phyloP scores from a whole-genome alignment of 1,284 basidiomycete genomes.

The Agroathelia rolfsii region DNA sequence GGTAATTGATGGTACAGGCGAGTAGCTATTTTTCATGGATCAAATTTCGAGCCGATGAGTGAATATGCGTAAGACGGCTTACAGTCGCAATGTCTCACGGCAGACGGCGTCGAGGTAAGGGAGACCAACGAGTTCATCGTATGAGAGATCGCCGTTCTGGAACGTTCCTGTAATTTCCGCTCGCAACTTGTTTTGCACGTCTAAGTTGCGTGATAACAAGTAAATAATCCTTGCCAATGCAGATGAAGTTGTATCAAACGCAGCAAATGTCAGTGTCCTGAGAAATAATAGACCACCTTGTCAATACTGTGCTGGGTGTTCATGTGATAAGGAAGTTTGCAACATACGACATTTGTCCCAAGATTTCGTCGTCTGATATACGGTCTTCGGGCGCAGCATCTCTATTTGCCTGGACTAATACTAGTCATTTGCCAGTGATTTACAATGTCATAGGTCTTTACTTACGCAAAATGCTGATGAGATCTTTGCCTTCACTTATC shows the following conservation, averaged over 20 bases:
- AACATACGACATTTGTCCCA: conserved; percentile 16
- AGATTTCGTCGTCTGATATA: conserved; percentile 11
- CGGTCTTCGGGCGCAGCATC: conserved; percentile 9
- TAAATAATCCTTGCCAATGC: conserved; percentile 27
- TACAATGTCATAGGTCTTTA: conserved; percentile 4
- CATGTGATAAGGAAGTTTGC: background rate
- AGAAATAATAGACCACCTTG: background rate
- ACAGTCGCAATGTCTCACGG: conserved; percentile 37
- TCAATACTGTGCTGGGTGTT: background rate
- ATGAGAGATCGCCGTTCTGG: conserved; percentile 19
- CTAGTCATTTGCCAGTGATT: background rate
- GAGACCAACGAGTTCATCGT: conserved; percentile 27
- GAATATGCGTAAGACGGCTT: conserved; percentile 11
- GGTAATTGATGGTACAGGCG: conserved; percentile 34
- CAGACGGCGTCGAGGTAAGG: conserved; percentile 36
- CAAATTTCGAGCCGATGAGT: conserved; percentile 2
- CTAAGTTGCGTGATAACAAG: conserved; percentile 20
- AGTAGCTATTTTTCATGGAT: conserved; percentile 21
- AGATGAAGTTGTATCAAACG: conserved; percentile 33
- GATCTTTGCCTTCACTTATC: conserved; percentile 30
- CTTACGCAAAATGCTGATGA: conserved; percentile 35
- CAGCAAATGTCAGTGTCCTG: conserved; percentile 35
- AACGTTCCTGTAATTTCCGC: conserved; percentile 22
- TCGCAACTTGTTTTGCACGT: conserved; percentile 25
- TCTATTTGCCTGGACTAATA: conserved; percentile 11